A percentile compares a stretch with the other conserved stretches of the same genome.
These are phyloP conservation scores for Helianthus annuus DNA, from an alignment of 129 eudicot genomes.

Conservation along the genomic window DNA sequence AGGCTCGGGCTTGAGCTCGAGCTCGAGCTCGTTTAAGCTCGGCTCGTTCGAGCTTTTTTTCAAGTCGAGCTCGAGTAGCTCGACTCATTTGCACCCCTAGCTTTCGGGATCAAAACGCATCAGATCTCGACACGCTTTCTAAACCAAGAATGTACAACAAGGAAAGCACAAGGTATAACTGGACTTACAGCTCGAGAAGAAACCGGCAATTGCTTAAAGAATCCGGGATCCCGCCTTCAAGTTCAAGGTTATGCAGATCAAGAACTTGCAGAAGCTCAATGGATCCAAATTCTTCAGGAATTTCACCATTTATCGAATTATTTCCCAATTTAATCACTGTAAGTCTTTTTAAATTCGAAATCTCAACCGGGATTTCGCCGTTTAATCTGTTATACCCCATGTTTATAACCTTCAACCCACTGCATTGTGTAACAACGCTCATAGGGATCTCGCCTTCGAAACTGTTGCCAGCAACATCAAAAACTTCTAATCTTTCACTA, in stretches of 20 bases:
- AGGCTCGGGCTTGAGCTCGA: no score
- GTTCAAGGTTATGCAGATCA: slow-evolving; percentile 71
- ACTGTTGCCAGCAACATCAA: slow-evolving; percentile 72
- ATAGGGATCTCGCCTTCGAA: slow-evolving; percentile 70
- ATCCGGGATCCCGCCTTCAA: slow-evolving; percentile 65
- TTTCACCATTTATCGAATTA: slow-evolving; percentile 62
- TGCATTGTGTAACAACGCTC: slow-evolving; percentile 57
- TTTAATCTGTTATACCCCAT: slow-evolving; percentile 61
- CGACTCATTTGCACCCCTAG: no score
- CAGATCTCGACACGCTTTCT: no score
- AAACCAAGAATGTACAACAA: slow-evolving; percentile 4
- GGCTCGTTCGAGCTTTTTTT: no score
- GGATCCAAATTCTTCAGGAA: slow-evolving; percentile 66
- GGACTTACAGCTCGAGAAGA: slow-evolving; percentile 92
- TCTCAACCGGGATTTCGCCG: slow-evolving; percentile 65
- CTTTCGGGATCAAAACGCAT: no score
- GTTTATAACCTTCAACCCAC: slow-evolving; percentile 61
- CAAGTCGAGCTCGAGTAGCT: no score
- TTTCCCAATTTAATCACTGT: slow-evolving; percentile 62
- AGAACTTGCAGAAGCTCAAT: slow-evolving; percentile 86
- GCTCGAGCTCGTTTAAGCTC: no score
- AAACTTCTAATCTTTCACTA: slow-evolving; percentile 54
- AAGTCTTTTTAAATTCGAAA: slow-evolving; percentile 55
- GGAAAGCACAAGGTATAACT: slow-evolving; percentile 13
- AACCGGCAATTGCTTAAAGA: slow-evolving; percentile 72